Conservation (phyloP, 1,284 basidiomycete species). For the Erythrobasidium hasegawianum region DNA sequence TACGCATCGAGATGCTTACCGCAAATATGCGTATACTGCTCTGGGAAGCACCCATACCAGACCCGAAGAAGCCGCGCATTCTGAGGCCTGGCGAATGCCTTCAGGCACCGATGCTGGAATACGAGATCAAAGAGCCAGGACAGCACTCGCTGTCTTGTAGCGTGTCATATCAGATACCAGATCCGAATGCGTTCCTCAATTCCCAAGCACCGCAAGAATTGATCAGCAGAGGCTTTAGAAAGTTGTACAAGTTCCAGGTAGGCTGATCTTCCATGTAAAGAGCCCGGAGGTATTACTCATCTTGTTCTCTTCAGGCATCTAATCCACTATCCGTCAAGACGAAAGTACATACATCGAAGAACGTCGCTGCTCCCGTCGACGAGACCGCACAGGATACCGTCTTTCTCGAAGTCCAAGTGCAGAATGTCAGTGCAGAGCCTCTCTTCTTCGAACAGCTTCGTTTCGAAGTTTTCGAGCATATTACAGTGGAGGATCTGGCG, state of each 20-base stretch:
- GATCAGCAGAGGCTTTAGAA: slow-evolving; percentile 39
- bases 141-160: slow-evolving; percentile 46
- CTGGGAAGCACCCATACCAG: slow-evolving; percentile 15
- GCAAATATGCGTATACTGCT: slow-evolving; percentile 11
- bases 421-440: slow-evolving; percentile 41
- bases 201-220: slow-evolving; percentile 7
- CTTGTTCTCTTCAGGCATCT: slow-evolving; percentile 39
- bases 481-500: slow-evolving; percentile 39
- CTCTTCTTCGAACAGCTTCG: slow-evolving; percentile 42
- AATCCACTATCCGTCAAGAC: slow-evolving; percentile 45
- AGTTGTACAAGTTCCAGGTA: slow-evolving; percentile 46
- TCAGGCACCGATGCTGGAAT: slow-evolving; percentile 39
- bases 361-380: slow-evolving; percentile 35
- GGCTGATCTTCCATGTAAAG: too few relatives aligned
- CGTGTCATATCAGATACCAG: slow-evolving; percentile 43
- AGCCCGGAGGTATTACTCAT: too few relatives aligned
- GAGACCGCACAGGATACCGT: slow-evolving; percentile 39
- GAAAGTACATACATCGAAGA: slow-evolving; percentile 44
- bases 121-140: slow-evolving; percentile 48
- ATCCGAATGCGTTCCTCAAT: neutral
- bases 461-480: slow-evolving; percentile 38
- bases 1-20: slow-evolving; percentile 47
- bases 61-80: neutral
- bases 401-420: slow-evolving; percentile 48
- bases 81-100: slow-evolving; percentile 37